Evolutionary conservation across 306 rosid species (phyloP).

Genomic region (Prunus persica): DNA sequence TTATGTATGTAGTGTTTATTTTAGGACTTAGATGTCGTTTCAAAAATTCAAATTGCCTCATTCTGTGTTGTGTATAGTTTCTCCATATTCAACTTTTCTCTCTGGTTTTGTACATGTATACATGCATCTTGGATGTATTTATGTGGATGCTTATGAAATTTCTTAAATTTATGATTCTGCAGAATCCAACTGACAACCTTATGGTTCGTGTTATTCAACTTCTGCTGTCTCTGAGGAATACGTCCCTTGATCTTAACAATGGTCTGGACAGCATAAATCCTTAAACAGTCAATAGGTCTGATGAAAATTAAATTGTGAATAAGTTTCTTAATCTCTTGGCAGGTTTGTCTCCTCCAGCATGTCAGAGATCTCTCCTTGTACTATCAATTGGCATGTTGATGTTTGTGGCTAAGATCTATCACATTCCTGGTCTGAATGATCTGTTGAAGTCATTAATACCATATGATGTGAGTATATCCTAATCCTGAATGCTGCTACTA

Average conservation of each 20-base stretch:
- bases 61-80: no score
- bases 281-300: neutral
- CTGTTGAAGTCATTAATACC: constrained; percentile 54
- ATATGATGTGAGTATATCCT: constrained; percentile 59
- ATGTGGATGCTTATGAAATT: constrained; percentile 11
- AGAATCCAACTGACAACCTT: constrained; percentile 68
- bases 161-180: constrained; percentile 30
- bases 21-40: neutral
- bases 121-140: neutral
- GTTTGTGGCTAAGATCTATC: constrained; percentile 70
- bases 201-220: constrained; percentile 74
- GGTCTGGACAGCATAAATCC: constrained; percentile 42
- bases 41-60: no score
- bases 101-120: neutral
- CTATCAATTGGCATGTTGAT: constrained; percentile 74
- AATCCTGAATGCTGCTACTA: neutral
- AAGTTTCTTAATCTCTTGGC: constrained; percentile 24
- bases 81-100: neutral
- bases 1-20: neutral
- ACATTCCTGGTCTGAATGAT: constrained; percentile 70
- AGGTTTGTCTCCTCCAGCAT: constrained; percentile 63
- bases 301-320: neutral
- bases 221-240: constrained; percentile 75
- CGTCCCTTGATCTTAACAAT: constrained; percentile 56
- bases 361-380: constrained; percentile 71